Percentiles rank a stretch among this genome's conserved stretches.
Conservation (phyloP, 805 yeast species). For the Candida pini region DNA sequence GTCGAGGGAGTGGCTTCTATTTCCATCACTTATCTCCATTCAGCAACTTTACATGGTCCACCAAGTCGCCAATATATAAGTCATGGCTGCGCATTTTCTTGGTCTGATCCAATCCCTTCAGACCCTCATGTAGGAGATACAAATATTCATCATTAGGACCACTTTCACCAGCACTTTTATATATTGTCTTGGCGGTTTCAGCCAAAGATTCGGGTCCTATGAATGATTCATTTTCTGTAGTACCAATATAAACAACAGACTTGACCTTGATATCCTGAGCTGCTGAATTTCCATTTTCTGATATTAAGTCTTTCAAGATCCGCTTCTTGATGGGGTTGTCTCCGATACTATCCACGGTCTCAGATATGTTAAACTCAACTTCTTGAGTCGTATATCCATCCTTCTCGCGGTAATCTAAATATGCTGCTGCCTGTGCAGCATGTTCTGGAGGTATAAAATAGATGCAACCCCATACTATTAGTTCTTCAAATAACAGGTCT, state of each 20-base stretch:
- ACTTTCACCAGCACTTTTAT: slow-evolving; percentile 63
- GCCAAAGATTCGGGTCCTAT: slow-evolving; percentile 70
- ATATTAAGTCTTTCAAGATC: slow-evolving; percentile 25
- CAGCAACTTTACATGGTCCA: slow-evolving; percentile 10
- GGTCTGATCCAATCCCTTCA: slow-evolving; percentile 34
- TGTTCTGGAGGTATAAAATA: slow-evolving; percentile 67
- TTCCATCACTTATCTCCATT: too few relatives aligned
- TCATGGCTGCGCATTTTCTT: slow-evolving; percentile 28
- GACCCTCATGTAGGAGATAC: slow-evolving; percentile 43
- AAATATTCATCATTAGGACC: slow-evolving; percentile 77
- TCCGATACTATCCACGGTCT: slow-evolving; percentile 5
- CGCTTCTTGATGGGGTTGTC: slow-evolving; percentile 18
- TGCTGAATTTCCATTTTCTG: slow-evolving; percentile 19
- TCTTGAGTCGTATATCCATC: slow-evolving; percentile 76
- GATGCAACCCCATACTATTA: slow-evolving; percentile 74
- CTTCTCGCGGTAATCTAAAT: slow-evolving; percentile 79
- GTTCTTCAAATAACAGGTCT: slow-evolving; percentile 33
- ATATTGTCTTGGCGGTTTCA: slow-evolving; percentile 57
- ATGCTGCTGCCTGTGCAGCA: slow-evolving; percentile 56
- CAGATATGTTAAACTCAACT: slow-evolving; percentile 52
- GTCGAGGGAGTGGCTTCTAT: too few relatives aligned
- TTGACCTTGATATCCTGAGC: slow-evolving; percentile 38
- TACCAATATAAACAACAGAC: slow-evolving; percentile 77
- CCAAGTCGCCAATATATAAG: slow-evolving; percentile 32
- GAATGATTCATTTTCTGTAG: slow-evolving; percentile 73